These are phyloP conservation scores for Hymenoscyphus repandus DNA, from an alignment of 2,329 filamentous ascomycete genomes.

Conservation along the genomic window DNA sequence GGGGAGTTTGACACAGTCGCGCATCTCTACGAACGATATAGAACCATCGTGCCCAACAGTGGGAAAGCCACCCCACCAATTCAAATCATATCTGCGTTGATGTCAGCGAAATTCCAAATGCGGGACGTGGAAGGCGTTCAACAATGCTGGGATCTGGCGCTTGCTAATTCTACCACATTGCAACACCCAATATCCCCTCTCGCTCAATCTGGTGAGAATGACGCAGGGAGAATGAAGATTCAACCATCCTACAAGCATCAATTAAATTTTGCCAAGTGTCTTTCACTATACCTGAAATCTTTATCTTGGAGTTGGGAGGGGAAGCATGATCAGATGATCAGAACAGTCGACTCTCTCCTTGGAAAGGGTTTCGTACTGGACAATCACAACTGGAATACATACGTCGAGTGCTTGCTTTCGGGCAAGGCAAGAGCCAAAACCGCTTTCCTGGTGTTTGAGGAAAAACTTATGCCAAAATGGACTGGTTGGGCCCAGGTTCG, in stretches of 20 bases:
- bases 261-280: slow-evolving; percentile 38
- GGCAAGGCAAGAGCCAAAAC: slow-evolving; percentile 52
- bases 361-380: slow-evolving; percentile 67
- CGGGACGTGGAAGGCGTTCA: slow-evolving; percentile 55
- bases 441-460: slow-evolving; percentile 72
- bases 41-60: slow-evolving; percentile 35
- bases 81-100: slow-evolving; percentile 57
- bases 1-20: slow-evolving; percentile 44
- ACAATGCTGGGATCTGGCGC: slow-evolving; percentile 60
- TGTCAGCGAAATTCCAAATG: slow-evolving; percentile 58
- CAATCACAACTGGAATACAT: slow-evolving; percentile 74
- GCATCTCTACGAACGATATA: slow-evolving; percentile 52
- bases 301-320: slow-evolving; percentile 48
- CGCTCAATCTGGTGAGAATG: neutral
- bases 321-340: slow-evolving; percentile 45
- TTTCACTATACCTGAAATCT: slow-evolving; percentile 44
- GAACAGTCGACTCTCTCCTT: slow-evolving; percentile 44
- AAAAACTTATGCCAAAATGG: slow-evolving; percentile 72
- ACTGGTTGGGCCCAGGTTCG: slow-evolving; percentile 56
- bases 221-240: neutral
- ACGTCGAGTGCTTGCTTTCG: slow-evolving; percentile 62
- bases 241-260: slow-evolving; percentile 26
- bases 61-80: slow-evolving; percentile 41
- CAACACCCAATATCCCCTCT: neutral
- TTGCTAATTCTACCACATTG: slow-evolving; percentile 33